Evolutionary conservation across 2,329 filamentous ascomycete species (phyloP).

Genomic region (Aspergillus caelatus): DNA sequence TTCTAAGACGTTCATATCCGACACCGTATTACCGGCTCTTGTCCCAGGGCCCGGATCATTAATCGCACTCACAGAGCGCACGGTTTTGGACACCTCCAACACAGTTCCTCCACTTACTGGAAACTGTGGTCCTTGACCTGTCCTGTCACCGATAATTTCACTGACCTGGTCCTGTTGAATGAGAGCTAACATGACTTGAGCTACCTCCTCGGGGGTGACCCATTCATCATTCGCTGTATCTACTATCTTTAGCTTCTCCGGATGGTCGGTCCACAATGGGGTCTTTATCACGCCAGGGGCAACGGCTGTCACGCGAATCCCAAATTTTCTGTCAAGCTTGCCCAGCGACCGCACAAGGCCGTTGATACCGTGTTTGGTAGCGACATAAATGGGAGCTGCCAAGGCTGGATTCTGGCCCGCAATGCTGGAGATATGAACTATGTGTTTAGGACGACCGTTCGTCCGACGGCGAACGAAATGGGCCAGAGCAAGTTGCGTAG

Average conservation of each 20-base stretch:
- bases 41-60: conserved; percentile 58
- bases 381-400: conserved; percentile 50
- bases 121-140: conserved; percentile 33
- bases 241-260: conserved; percentile 60
- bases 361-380: conserved; percentile 53
- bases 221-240: conserved; percentile 54
- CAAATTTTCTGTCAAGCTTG: conserved; percentile 50
- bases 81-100: conserved; percentile 59
- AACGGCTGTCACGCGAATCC: conserved; percentile 62
- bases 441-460: conserved; percentile 41
- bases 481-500: conserved; percentile 54
- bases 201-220: conserved; percentile 65
- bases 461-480: conserved; percentile 46
- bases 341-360: conserved; percentile 55
- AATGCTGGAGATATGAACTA: conserved; percentile 54
- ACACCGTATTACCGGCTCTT: conserved; percentile 50
- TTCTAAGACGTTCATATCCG: conserved; percentile 44
- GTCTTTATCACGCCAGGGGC: conserved; percentile 65
- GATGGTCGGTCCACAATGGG: conserved; percentile 64
- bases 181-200: conserved; percentile 59
- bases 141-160: conserved; percentile 37
- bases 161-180: conserved; percentile 52
- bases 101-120: conserved; percentile 53
- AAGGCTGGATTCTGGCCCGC: conserved; percentile 46
- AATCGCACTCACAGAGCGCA: conserved; percentile 53